These are phyloP conservation scores for Xylaria bambusicola DNA, from an alignment of 495 filamentous ascomycete species.

Conservation along the genomic window DNA sequence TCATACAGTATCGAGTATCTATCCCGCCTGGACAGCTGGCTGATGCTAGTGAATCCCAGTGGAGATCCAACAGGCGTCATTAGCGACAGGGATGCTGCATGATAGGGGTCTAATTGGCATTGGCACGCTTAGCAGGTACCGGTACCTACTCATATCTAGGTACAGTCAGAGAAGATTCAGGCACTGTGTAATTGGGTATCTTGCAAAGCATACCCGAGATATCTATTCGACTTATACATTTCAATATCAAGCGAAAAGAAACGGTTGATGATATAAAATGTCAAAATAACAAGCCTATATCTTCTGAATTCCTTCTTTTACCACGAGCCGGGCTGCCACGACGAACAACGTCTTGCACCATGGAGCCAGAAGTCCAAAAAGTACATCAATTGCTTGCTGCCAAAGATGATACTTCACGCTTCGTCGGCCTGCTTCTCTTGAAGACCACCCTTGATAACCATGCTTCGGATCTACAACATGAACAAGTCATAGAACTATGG, in stretches of 20 bases:
- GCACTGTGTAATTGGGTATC: too few species aligned
- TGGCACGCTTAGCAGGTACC: neutral
- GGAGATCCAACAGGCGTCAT: neutral
- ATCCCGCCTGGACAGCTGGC: neutral
- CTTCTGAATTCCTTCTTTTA: too few species aligned
- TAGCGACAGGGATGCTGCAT: conserved; percentile 13
- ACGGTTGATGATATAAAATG: too few species aligned
- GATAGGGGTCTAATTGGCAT: conserved; percentile 4
- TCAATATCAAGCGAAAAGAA: too few species aligned
- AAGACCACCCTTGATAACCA: conserved; percentile 60
- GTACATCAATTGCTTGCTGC: conserved; percentile 51
- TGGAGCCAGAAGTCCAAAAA: conserved; percentile 37
- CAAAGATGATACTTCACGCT: conserved; percentile 64
- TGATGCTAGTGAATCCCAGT: neutral
- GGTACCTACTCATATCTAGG: too few species aligned
- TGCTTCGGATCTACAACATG: conserved; percentile 42
- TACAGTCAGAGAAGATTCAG: too few species aligned
- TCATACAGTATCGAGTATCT: too few species aligned
- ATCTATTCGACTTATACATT: too few species aligned
- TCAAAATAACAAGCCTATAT: too few species aligned
- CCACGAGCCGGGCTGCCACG: too few species aligned
- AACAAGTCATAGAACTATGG: conserved; percentile 50
- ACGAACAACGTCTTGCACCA: conserved; percentile 7
- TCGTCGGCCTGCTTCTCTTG: conserved; percentile 65
- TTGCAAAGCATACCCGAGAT: too few species aligned